phyloP scores from a whole-genome alignment of 139 green algal genomes.

The Haematococcus sp. region DNA sequence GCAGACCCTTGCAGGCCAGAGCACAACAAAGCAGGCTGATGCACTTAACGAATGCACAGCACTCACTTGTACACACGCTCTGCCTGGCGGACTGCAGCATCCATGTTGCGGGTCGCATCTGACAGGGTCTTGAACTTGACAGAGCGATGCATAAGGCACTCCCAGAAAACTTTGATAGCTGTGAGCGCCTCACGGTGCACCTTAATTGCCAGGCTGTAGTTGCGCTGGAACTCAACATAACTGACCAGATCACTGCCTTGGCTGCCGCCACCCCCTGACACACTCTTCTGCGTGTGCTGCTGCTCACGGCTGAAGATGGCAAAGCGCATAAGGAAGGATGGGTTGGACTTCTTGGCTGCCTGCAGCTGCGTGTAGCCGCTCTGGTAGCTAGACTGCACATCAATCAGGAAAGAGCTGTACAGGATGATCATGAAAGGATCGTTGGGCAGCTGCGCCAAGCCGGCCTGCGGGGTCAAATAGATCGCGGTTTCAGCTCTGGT shows the following conservation, averaged over 20 bases:
- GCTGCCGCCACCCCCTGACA: background rate
- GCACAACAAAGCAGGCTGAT: no score
- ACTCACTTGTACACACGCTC: constrained; percentile 3
- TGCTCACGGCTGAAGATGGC: constrained; percentile 39
- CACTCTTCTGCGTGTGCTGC: constrained; percentile 38
- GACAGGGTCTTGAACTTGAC: constrained; percentile 31
- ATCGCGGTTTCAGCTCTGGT: no score
- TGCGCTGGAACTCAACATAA: constrained; percentile 51
- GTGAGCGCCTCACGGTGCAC: constrained; percentile 30
- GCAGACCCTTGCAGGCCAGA: no score
- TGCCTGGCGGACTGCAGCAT: background rate
- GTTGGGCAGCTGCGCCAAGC: constrained; percentile 26
- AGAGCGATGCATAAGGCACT: constrained; percentile 20
- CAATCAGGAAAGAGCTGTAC: constrained; percentile 43
- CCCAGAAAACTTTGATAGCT: constrained; percentile 34
- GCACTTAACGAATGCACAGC: no score
- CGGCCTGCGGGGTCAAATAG: constrained; percentile 18
- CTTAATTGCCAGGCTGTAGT: constrained; percentile 25
- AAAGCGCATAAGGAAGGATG: constrained; percentile 32
- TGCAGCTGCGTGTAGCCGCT: constrained; percentile 13
- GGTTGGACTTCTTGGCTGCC: constrained; percentile 14
- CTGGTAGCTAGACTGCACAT: constrained; percentile 21
- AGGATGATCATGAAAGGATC: constrained; percentile 37
- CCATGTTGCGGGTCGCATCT: constrained; percentile 14
- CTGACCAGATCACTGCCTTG: constrained; percentile 46